Percentiles rank a stretch among this genome's conserved stretches.
Conservation (phyloP, 306 rosid genomes). For the Cucurbita pepo region DNA sequence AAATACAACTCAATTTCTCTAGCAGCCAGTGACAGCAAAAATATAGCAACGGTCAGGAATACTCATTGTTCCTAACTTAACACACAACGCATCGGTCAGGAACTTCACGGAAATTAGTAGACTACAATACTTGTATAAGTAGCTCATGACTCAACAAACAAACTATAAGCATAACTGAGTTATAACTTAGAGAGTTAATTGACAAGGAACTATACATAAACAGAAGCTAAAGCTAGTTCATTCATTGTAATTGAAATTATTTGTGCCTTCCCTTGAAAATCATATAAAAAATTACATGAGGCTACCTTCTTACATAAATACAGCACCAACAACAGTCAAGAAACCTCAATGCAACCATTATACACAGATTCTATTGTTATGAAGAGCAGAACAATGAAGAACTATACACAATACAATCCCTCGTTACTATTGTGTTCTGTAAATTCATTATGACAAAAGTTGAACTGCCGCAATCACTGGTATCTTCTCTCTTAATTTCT, state of each 20-base stretch:
- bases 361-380: not conserved
- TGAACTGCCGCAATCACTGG: constrained; percentile 79
- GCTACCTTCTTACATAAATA: not conserved
- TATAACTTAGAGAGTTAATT: no score
- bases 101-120: no score
- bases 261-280: not conserved
- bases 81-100: no score
- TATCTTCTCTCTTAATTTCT: constrained; percentile 83
- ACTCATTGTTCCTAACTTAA: no score
- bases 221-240: not conserved
- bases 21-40: no score
- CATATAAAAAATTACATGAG: not conserved
- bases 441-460: constrained; percentile 28
- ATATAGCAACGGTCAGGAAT: no score
- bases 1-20: no score
- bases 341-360: not conserved
- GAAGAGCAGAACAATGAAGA: not conserved
- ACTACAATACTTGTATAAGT: no score
- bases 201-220: not conserved
- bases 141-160: no score
- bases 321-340: not conserved
- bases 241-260: not conserved
- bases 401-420: not conserved
- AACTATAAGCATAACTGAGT: no score
- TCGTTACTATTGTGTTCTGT: not conserved